These are phyloP conservation scores for Mycena vitilis DNA, from an alignment of 768 basidiomycete species.

Conservation along the genomic window DNA sequence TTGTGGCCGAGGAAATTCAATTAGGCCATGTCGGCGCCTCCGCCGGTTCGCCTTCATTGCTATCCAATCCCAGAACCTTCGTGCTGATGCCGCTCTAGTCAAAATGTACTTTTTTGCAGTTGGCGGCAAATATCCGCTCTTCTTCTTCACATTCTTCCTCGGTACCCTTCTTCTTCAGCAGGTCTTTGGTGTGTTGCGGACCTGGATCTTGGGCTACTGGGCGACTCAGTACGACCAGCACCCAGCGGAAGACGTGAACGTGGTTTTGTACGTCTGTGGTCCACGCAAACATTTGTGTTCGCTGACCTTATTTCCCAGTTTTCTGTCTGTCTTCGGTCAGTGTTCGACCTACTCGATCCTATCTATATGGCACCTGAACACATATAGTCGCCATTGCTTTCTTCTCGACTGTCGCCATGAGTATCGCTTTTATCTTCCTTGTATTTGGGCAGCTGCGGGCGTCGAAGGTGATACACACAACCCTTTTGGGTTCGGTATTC, in stretches of 20 bases:
- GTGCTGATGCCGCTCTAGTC: slow-evolving; percentile 45
- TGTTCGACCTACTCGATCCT: neutral
- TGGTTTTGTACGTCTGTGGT: slow-evolving; percentile 20
- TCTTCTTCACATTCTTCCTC: slow-evolving; percentile 36
- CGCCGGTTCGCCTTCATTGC: slow-evolving; percentile 3
- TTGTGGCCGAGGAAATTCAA: slow-evolving; percentile 71
- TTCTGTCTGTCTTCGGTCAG: slow-evolving; percentile 19
- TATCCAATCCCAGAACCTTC: too few relatives aligned
- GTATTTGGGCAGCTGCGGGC: slow-evolving; percentile 53
- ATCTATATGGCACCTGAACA: neutral
- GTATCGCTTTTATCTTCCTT: slow-evolving; percentile 41
- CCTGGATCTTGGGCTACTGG: slow-evolving; percentile 41
- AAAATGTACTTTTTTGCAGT: slow-evolving; percentile 37
- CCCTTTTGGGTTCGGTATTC: slow-evolving; percentile 53
- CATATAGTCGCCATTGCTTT: slow-evolving; percentile 40
- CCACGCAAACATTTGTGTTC: too few relatives aligned
- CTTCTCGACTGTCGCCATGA: slow-evolving; percentile 39
- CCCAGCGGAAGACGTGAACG: slow-evolving; percentile 27
- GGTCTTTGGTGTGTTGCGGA: slow-evolving; percentile 14
- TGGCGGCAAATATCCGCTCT: slow-evolving; percentile 27
- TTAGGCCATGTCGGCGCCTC: slow-evolving; percentile 66
- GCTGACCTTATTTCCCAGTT: neutral
- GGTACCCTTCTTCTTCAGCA: slow-evolving; percentile 29
- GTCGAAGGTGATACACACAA: slow-evolving; percentile 53
- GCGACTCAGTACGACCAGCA: slow-evolving; percentile 29